Evolutionary conservation across 1,284 basidiomycete species (phyloP), one percentile per base, ranked within the genome.

Genomic region (Ustilago bromivora): DNA sequence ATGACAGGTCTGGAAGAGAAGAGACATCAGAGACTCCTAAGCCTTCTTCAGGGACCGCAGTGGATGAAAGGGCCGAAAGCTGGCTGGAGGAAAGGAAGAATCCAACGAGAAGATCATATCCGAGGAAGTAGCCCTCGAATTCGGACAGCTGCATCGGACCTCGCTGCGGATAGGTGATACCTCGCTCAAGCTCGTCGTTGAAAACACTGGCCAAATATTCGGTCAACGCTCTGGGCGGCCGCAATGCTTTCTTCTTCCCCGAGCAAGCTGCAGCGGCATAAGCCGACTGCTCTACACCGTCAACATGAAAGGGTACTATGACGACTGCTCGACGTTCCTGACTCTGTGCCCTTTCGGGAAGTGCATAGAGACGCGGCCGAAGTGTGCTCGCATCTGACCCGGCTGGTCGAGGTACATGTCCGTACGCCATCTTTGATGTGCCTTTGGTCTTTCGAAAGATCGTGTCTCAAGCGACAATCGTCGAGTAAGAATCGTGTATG

Each of bases 101-200:
- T 19, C 64, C 78, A 3, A 79, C 57, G 6, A 76, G 61, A 10
- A 76, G 59, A 36, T 76, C 79, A 54, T 81, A 81, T 1, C 74
- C 71, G 8, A 79, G 53, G 28, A 81, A 82, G 61, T 82, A 82
- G 31, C 62, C 63, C 15, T 64, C 58, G 17, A 82, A 82, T 49
- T 81, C 81, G 13, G 56, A 60, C 32, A 57, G 28, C 4, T 35
- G 38, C 78, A 82, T 75, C 0, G 73, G 77, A 4, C 72, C 81
- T 11, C 68, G 54, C 43, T 82, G 81, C 28, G 81, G 81, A 49
- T 82, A 82, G 13, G 79, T 81, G 17, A 75, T 62, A 3, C 81
- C 81, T 0, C 64, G 66, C 47, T 77, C 77, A 8, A 82, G 69
- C 58, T 82, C 81, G 47, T 60, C 67, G 49, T 71, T 81, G 52